These are phyloP conservation scores for Cladorrhinum sp. DNA, from an alignment of 2,329 filamentous ascomycete genomes.

Conservation along the genomic window DNA sequence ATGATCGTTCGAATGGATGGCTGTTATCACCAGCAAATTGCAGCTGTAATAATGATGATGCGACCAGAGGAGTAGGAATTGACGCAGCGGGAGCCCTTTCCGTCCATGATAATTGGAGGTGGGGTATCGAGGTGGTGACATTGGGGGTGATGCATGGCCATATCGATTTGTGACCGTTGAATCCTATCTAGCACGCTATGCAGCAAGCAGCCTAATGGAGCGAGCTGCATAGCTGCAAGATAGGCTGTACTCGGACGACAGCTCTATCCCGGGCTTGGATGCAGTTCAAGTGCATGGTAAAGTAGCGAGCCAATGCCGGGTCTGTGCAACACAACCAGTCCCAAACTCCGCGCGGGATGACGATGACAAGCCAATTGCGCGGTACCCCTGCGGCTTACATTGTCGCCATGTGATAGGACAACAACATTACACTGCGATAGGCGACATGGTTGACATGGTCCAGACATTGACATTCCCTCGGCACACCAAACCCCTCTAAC, in stretches of 20 bases:
- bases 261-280: slow-evolving; percentile 20
- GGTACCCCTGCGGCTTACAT: slow-evolving; percentile 21
- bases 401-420: slow-evolving; percentile 28
- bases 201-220: slow-evolving; percentile 3
- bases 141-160: slow-evolving; percentile 17
- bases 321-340: slow-evolving; percentile 17
- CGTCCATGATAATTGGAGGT: background rate
- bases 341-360: slow-evolving; percentile 29
- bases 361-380: slow-evolving; percentile 29
- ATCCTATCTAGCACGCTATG: slow-evolving; percentile 17
- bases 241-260: slow-evolving; percentile 11
- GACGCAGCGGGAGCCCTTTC: background rate
- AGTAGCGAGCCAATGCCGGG: slow-evolving; percentile 23
- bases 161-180: slow-evolving; percentile 4
- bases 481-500: background rate
- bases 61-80: background rate
- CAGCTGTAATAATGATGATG: background rate
- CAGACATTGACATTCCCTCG: background rate
- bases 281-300: slow-evolving; percentile 19
- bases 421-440: slow-evolving; percentile 9
- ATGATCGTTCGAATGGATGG: background rate
- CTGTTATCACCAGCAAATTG: background rate
- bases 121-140: background rate
- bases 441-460: slow-evolving; percentile 3
- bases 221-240: slow-evolving; percentile 13